phyloP scores from a whole-genome alignment of 805 yeast species.

The Lachancea meyersii region DNA sequence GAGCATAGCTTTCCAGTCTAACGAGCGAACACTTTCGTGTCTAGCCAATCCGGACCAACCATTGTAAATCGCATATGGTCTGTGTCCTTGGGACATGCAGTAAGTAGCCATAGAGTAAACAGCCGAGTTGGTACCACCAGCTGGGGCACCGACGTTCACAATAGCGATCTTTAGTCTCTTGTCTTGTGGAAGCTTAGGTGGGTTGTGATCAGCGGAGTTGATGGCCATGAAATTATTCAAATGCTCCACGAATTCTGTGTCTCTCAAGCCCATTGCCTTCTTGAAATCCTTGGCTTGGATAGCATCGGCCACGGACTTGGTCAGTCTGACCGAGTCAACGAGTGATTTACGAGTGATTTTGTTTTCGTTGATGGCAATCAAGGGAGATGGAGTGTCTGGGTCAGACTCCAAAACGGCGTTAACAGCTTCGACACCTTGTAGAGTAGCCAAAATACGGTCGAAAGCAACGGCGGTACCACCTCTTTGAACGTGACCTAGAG shows the following conservation, averaged over 20 bases:
- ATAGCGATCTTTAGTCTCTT: constrained; percentile 73
- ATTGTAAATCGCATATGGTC: constrained; percentile 82
- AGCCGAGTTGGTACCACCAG: constrained; percentile 93
- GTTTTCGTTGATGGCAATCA: constrained; percentile 86
- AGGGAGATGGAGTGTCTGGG: constrained; percentile 88
- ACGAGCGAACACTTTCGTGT: constrained; percentile 71
- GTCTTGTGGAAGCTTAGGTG: constrained; percentile 51
- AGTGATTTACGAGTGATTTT: constrained; percentile 78
- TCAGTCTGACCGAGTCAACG: constrained; percentile 81
- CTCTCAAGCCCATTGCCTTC: constrained; percentile 80
- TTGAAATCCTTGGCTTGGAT: constrained; percentile 74
- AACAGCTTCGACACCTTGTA: constrained; percentile 97
- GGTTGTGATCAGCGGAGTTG: constrained; percentile 60
- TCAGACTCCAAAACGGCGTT: constrained; percentile 83
- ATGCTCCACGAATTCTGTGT: constrained; percentile 80
- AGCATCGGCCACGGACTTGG: constrained; percentile 87
- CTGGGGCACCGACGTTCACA: constrained; percentile 93
- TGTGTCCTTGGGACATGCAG: constrained; percentile 86
- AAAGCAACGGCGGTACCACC: constrained; percentile 98
- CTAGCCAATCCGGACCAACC: constrained; percentile 89
- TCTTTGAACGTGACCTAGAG: constrained; percentile 95
- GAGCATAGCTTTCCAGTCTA: constrained; percentile 81
- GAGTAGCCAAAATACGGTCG: constrained; percentile 84
- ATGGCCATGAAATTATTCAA: constrained; percentile 65
- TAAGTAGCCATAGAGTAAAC: constrained; percentile 84